These are phyloP conservation scores for Plasmodium knowlesi DNA, from an alignment of 169 alveolate species.

Conservation along the genomic window DNA sequence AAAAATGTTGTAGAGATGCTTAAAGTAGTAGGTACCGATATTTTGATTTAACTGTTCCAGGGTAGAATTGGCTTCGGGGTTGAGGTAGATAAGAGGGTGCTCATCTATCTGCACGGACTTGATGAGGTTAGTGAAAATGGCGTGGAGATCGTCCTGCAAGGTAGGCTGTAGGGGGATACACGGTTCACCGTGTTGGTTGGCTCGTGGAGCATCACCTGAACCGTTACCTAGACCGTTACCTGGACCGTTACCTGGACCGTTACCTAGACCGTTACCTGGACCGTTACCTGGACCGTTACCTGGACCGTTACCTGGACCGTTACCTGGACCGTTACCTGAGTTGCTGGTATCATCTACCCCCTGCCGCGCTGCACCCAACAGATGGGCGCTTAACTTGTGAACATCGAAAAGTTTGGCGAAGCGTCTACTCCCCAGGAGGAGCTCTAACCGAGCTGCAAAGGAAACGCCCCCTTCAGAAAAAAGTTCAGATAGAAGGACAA, in stretches of 20 bases:
- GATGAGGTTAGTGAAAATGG: conserved; percentile 12
- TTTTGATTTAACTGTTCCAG: conserved; percentile 34
- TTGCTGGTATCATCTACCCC: not conserved
- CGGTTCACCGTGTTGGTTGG: not conserved
- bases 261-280: not conserved
- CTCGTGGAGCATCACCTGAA: too few species aligned
- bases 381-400: not conserved
- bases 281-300: not conserved
- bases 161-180: not conserved
- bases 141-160: not conserved
- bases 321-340: not conserved
- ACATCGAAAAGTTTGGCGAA: not conserved
- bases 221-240: too few species aligned
- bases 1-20: conserved; percentile 32
- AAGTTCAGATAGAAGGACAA: conserved; percentile 23
- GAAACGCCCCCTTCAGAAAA: not conserved
- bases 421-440: not conserved
- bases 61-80: not conserved
- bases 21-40: conserved; percentile 23
- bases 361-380: not conserved
- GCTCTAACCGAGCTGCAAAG: not conserved
- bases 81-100: not conserved
- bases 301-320: not conserved
- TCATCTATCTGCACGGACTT: not conserved
- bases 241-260: not conserved